Base-by-base conservation (phyloP, 78 protist genomes). In the Kipferlia bialata region DNA sequence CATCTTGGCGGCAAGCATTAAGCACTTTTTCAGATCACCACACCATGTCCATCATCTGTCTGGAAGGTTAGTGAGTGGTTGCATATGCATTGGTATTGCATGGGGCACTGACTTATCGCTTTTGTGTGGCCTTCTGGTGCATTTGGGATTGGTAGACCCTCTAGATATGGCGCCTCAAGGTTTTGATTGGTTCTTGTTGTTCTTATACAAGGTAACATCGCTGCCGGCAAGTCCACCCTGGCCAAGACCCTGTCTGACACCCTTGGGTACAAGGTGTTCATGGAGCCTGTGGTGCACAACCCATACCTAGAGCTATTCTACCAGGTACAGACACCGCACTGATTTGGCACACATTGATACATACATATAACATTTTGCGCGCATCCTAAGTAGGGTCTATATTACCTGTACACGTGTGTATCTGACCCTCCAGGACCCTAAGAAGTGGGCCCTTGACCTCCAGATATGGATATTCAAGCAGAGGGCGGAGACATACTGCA, bases 391-490 rank as follows among this genome's bases (percentile, higher is more conserved):
- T n/a, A n/a, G n/a, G n/a, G n/a, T n/a, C n/a, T n/a, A n/a, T n/a
- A n/a, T n/a, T n/a, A n/a, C n/a, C n/a, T n/a, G n/a, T n/a, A n/a
- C n/a, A n/a, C n/a, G n/a, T n/a, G n/a, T n/a, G n/a, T n/a, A n/a
- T n/a, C n/a, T n/a, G n/a, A n/a, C n/a, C n/a, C n/a, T n/a, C n/a
- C n/a, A n/a, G 59, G 77, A 78, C 34, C 70, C 86, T 15, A n/a
- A 57, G 6, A 48, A 64, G 60, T 69, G 54, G 48, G 86, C 77
- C 39, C 68, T 71, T 33, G 57, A 38, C 24, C 76, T 82, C 82
- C 86, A 82, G 62, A 22, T 71, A 12, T 82, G 82, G 83, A 12
- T 82, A 13, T 39, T 75, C 28, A 54, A 71, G 44, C 86, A 82
- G 64, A 51, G 86, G 41, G 71, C 54, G 67, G 51, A 66, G 5